These are phyloP conservation scores for Mortierella sp. DNA, from an alignment of 371 early-diverging fungal genomes.

Conservation along the genomic window DNA sequence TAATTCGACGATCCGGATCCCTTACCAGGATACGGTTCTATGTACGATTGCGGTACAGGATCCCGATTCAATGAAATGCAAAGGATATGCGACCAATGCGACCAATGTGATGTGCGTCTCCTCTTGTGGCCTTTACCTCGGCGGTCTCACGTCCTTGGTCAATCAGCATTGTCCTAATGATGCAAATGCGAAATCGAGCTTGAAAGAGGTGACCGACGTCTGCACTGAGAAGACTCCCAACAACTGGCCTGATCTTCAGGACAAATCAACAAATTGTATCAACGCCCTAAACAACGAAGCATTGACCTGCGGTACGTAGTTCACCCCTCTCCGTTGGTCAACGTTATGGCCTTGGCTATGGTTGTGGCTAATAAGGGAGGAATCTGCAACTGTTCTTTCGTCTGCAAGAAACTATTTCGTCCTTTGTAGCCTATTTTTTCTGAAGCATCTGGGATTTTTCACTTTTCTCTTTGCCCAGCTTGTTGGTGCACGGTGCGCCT, in stretches of 20 bases:
- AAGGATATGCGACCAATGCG: background rate
- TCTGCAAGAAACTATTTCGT: too few relatives aligned
- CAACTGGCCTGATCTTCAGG: conserved; percentile 18
- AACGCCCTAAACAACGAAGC: conserved; percentile 23
- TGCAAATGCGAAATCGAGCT: background rate
- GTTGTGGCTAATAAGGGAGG: too few relatives aligned
- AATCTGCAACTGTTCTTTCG: too few relatives aligned
- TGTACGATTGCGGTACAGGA: conserved; percentile 26
- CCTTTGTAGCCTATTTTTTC: too few relatives aligned
- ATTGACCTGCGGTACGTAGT: conserved; percentile 33
- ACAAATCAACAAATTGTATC: conserved; percentile 7
- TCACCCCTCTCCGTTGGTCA: background rate
- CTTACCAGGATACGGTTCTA: conserved; percentile 35
- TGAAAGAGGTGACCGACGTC: background rate
- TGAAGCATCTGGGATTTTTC: too few relatives aligned
- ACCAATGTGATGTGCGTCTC: conserved; percentile 12
- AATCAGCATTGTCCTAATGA: conserved; percentile 10
- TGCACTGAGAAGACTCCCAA: conserved; percentile 6
- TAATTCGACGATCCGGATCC: conserved; percentile 20
- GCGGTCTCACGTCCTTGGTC: conserved; percentile 13
- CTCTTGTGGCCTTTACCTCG: conserved; percentile 23
- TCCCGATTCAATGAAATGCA: conserved; percentile 1
- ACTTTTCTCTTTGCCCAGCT: too few relatives aligned
- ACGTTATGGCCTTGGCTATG: background rate
- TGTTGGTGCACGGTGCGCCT: background rate